Percentiles rank a stretch among this genome's conserved stretches.
Conservation (phyloP, 768 basidiomycete species). For the Pleurotus giganteus region DNA sequence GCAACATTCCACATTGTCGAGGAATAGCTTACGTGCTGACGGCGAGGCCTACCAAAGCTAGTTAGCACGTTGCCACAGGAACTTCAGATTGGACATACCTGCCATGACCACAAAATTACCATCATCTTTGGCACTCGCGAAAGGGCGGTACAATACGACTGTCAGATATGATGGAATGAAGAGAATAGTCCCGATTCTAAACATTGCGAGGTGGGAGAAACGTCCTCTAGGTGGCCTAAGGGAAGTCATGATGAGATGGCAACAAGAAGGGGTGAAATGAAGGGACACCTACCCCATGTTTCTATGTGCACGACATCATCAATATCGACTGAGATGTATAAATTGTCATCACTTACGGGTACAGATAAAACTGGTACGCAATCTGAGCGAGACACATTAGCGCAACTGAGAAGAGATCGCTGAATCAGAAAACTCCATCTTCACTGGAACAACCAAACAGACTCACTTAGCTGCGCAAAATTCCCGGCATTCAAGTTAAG, state of each 20-base stretch:
- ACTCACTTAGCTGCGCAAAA: conserved; percentile 85
- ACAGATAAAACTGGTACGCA: conserved; percentile 86
- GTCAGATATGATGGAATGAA: conserved; percentile 91
- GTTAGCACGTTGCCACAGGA: conserved; percentile 10
- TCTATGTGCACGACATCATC: conserved; percentile 27
- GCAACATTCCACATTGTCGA: not conserved
- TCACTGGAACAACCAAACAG: not conserved
- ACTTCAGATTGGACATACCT: conserved; percentile 41
- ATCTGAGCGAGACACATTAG: conserved; percentile 95
- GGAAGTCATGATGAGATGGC: not conserved
- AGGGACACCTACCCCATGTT: conserved; percentile 56
- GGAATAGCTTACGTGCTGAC: conserved; percentile 72
- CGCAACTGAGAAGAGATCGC: conserved; percentile 54
- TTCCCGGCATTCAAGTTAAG: conserved; percentile 87
- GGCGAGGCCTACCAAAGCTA: conserved; percentile 52
- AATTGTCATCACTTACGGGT: conserved; percentile 61
- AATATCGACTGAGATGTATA: not conserved
- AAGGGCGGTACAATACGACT: conserved; percentile 68
- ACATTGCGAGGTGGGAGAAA: conserved; percentile 86
- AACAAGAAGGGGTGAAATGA: conserved; percentile 7
- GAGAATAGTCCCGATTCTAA: conserved; percentile 79
- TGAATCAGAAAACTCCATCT: not conserved
- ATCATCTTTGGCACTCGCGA: conserved; percentile 68
- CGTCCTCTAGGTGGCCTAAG: conserved; percentile 75
- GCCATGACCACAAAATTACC: conserved; percentile 82